phyloP scores from a whole-genome alignment of 2,329 filamentous ascomycete species.

The Cytospora paraplurivora region DNA sequence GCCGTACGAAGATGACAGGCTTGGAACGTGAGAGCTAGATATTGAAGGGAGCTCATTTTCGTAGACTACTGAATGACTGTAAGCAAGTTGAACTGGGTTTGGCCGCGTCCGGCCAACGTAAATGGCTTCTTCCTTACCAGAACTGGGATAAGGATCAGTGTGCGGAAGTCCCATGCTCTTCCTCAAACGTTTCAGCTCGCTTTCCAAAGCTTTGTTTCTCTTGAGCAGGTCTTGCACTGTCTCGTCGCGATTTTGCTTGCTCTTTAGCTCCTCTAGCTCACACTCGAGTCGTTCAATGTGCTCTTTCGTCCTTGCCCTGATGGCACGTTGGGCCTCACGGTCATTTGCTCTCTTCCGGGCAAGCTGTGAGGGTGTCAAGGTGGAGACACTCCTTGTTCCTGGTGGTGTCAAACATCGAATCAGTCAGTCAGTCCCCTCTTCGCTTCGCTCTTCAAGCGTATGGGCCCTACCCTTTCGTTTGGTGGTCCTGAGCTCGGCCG shows the following conservation, averaged over 20 bases:
- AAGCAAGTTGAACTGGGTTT: constrained; percentile 19
- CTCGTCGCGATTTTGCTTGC: constrained; percentile 50
- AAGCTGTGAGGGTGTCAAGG: constrained; percentile 83
- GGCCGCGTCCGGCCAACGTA: constrained; percentile 1
- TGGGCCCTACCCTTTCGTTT: constrained; percentile 49
- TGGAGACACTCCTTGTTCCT: constrained; percentile 78
- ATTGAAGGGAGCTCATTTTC: constrained; percentile 44
- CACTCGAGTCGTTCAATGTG: constrained; percentile 79
- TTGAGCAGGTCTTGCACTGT: constrained; percentile 55
- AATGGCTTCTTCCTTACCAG: constrained; percentile 41
- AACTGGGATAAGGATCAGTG: constrained; percentile 43
- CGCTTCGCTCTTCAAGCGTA: constrained; percentile 20
- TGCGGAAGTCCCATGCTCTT: constrained; percentile 48
- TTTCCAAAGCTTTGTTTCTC: constrained; percentile 56
- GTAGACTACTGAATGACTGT: constrained; percentile 38
- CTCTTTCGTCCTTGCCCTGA: constrained; percentile 81
- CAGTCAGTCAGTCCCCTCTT: constrained; percentile 24
- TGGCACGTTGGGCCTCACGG: constrained; percentile 84
- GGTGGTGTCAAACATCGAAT: constrained; percentile 20
- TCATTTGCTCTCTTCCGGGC: constrained; percentile 91
- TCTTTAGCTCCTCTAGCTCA: constrained; percentile 71
- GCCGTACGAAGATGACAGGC: constrained; percentile 49
- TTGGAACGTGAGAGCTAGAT: constrained; percentile 44
- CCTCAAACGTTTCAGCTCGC: constrained; percentile 51
- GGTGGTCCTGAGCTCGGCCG: constrained; percentile 46